Conservation (phyloP, 2,329 filamentous ascomycete genomes). For the Neurospora sp. region DNA sequence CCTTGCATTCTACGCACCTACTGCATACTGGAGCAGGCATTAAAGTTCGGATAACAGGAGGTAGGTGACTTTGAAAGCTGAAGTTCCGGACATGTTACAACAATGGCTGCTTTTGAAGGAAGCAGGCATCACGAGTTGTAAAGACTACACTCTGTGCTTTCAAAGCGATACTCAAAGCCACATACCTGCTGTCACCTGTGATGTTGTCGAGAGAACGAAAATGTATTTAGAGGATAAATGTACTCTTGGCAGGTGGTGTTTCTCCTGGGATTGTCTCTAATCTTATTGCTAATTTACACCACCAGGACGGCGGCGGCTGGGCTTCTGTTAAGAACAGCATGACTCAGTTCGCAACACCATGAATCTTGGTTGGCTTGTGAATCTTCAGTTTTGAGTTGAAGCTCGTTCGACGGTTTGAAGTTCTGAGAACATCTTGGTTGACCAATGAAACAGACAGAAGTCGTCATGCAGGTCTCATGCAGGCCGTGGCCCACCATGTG, state of each 20-base stretch:
- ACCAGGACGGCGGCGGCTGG: neutral
- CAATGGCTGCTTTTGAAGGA: neutral
- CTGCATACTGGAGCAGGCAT: neutral
- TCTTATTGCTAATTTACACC: neutral
- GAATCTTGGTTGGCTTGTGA: neutral
- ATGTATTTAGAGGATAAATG: neutral
- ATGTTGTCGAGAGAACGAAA: neutral
- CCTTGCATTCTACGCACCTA: neutral
- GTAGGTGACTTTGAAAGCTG: neutral
- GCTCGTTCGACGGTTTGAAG: neutral
- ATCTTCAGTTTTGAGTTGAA: neutral
- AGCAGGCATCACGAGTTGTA: neutral
- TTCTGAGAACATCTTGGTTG: neutral
- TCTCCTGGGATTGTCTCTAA: neutral
- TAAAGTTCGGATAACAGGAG: neutral
- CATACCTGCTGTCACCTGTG: neutral
- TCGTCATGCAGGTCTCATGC: neutral
- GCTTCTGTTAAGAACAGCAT: neutral
- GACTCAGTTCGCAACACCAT: neutral
- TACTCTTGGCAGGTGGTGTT: neutral
- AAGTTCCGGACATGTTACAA: neutral
- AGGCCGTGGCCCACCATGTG: neutral
- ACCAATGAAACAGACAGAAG: neutral
- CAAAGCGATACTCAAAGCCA: neutral
- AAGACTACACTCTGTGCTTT: neutral